Conservation (phyloP, 805 yeast genomes). For the Trichomonascus vanleenenianus region DNA sequence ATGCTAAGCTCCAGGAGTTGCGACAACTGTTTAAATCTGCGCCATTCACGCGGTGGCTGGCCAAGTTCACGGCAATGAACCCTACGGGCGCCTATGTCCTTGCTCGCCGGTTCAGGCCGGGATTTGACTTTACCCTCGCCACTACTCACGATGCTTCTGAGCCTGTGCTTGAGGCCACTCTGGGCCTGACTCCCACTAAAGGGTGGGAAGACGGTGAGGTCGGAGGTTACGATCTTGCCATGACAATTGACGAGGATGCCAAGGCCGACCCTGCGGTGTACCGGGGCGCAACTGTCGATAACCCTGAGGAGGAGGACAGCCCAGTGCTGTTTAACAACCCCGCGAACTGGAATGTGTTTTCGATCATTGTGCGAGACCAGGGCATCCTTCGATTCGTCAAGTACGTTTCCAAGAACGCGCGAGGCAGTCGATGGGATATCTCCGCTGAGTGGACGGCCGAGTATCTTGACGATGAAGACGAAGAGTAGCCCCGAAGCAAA, state of each 20-base stretch:
- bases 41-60: conserved; percentile 65
- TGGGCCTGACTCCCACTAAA: conserved; percentile 70
- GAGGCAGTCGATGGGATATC: conserved; percentile 91
- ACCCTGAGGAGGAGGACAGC: conserved; percentile 60
- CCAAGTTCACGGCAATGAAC: conserved; percentile 47
- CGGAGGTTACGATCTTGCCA: conserved; percentile 92
- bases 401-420: conserved; percentile 80
- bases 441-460: conserved; percentile 70
- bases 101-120: conserved; percentile 88
- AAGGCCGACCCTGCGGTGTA: conserved; percentile 84
- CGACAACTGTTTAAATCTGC: conserved; percentile 51
- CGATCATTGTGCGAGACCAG: conserved; percentile 73
- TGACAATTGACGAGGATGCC: conserved; percentile 47
- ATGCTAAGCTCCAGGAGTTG: conserved; percentile 39
- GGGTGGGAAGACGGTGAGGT: conserved; percentile 83
- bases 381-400: conserved; percentile 86
- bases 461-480: conserved; percentile 38
- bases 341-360: conserved; percentile 77
- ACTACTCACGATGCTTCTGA: conserved; percentile 43
- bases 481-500: too few relatives aligned
- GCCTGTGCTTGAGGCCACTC: conserved; percentile 66
- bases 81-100: conserved; percentile 61
- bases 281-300: conserved; percentile 33
- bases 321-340: conserved; percentile 72
- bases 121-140: conserved; percentile 87